Base-by-base conservation (phyloP, 257 asterid species). In the Buddleja alternifolia region DNA sequence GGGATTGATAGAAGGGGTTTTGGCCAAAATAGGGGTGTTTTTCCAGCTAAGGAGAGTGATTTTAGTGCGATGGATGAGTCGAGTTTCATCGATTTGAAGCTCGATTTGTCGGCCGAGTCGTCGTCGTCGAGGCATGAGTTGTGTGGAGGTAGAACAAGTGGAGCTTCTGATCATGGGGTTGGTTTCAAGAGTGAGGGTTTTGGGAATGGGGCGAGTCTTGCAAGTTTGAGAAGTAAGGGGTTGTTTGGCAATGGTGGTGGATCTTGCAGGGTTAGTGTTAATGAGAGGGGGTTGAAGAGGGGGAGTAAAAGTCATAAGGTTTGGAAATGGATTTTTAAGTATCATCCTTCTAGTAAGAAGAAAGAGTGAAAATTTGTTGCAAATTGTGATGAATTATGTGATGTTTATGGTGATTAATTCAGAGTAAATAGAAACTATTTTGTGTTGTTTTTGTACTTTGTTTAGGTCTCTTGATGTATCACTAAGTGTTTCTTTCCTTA, bases 321-420 rank as follows among this genome's bases (percentile, higher is more conserved):
- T 36, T 93, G 97, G 98, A 88, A 88, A 65, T 93, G 98, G 98
- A 84, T 88, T 54, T 86, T 88, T 62, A 86, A 78, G 81, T 74
- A 91, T 65, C 79, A 76, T 76, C 63, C 81, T 71, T 85, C 80
- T 25, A 73, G 78, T 46, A 78, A 85, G 73, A 78, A 77, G 54
- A 77, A 29, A 29, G 34, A 29, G 34, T 29, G 5, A 29, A 29
- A 29, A 5, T 1, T 29, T 29, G 63, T 78, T 75, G 78, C 2
- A 66, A 41, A 44, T 68, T 47, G 5, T 60, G 46, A 46, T 71
- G 15, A 56, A 4, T 52, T 15, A 8, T n/a, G 10, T 12, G 20
- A 21, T 14, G 32, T 56, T 68, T 2, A 6, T 36, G 37, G 2
- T 40, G 39, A 39, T 4, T 10, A 23, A 37, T 61, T 41, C 4